Base-by-base conservation (phyloP, 495 filamentous ascomycete species). In the Filosporella fistucella region DNA sequence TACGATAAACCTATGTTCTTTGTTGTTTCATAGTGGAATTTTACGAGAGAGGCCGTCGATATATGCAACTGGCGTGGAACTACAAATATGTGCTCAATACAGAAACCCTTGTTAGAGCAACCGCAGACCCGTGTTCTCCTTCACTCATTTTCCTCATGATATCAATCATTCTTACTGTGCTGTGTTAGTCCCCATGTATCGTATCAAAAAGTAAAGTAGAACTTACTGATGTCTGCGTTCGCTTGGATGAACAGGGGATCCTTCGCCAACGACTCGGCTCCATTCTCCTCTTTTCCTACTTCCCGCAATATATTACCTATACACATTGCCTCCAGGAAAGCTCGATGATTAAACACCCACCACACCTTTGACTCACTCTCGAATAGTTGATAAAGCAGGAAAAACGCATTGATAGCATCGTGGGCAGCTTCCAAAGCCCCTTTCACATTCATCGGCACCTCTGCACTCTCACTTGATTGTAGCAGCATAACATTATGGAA, bases 261-360 rank as follows among this genome's bases (percentile, higher is more conserved):
- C 45, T 70, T 67, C 6, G 49, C 45, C 8, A 51, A 5, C 14
- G 54, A 10, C 13, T 44, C 38, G 6, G 24, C 42, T 8, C 41
- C 47, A 24, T 26, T 37, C 17, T 50, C 54, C 32, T 44, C 46
- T 52, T 42, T 62, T 47, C 24, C 62, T 40, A 30, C 58, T 10
- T 51, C 59, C 46, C 21, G 55, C 57, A 45, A 62, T 42, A 35
- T 60, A 55, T 40, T 57, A 17, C 55, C 55, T 28, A 58, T 58
- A 23, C 47, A 51, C 21, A 47, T 30, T 11, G 41, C 41, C 61
- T 86, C 82, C 35, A 85, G 64, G 58, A 88, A 88, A 0, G 82
- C 83, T 12, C 84, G 63, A 59, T 87, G 84, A 57, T 83, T 80
- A 57, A 87, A 87, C 5, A 86, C 81, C 83, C 84, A 88, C 83